A percentile compares a stretch with the other conserved stretches of the same genome.
These are phyloP conservation scores for Trametes sanguinea DNA, from an alignment of 768 basidiomycete genomes.

Conservation along the genomic window DNA sequence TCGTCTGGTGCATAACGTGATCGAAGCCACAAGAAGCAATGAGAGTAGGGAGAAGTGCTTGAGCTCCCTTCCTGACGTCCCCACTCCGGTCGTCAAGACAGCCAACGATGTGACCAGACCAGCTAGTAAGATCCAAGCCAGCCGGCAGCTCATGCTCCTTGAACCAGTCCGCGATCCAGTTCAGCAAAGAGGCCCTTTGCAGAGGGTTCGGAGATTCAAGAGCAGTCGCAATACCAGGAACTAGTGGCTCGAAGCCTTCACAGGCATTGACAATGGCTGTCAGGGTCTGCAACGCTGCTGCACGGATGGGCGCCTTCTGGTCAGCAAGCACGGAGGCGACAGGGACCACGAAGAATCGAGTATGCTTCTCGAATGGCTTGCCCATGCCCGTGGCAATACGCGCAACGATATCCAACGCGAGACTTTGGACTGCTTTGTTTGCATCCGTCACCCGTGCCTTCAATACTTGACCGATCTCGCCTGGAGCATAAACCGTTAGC, in stretches of 20 bases:
- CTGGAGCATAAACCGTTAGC: slow-evolving; percentile 40
- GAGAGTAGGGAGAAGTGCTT: slow-evolving; percentile 74
- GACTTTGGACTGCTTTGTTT: slow-evolving; percentile 90
- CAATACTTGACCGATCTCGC: slow-evolving; percentile 87
- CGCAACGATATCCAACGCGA: slow-evolving; percentile 88
- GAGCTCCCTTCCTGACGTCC: slow-evolving; percentile 92
- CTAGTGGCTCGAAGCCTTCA: slow-evolving; percentile 82
- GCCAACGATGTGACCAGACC: slow-evolving; percentile 64
- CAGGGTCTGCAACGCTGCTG: slow-evolving; percentile 75
- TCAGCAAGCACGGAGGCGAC: slow-evolving; percentile 87
- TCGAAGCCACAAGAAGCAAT: slow-evolving; percentile 79
- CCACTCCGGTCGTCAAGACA: slow-evolving; percentile 89
- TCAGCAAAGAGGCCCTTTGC: slow-evolving; percentile 75
- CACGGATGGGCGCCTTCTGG: slow-evolving; percentile 85
- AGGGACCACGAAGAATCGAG: slow-evolving; percentile 72
- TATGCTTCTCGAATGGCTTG: slow-evolving; percentile 90
- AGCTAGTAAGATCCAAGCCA: slow-evolving; percentile 66
- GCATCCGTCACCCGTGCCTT: slow-evolving; percentile 89
- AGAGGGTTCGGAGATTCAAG: slow-evolving; percentile 88
- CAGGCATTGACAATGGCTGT: slow-evolving; percentile 83
- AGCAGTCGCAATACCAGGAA: slow-evolving; percentile 72
- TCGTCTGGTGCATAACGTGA: slow-evolving; percentile 83
- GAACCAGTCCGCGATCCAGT: slow-evolving; percentile 82
- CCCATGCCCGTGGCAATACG: slow-evolving; percentile 95
- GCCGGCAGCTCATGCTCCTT: slow-evolving; percentile 59